phyloP scores from a whole-genome alignment of 78 protist genomes.

The Tieghemostelium lacteum region DNA sequence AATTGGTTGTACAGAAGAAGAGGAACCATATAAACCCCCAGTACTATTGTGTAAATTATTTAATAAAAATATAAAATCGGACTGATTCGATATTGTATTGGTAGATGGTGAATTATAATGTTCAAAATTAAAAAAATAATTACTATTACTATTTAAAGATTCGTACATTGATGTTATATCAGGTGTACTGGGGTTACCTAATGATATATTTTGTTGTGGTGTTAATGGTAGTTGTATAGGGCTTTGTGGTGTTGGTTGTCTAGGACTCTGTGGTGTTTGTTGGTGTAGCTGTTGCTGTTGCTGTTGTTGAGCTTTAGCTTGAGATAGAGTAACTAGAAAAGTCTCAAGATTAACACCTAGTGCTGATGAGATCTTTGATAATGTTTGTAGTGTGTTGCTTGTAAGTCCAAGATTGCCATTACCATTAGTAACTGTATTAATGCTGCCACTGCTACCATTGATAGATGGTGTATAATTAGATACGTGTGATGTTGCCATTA shows the following conservation, averaged over 20 bases:
- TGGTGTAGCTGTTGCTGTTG: slow-evolving; percentile 18
- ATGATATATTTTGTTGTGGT: too few species aligned
- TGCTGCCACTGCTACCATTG: too few species aligned
- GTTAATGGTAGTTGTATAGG: background rate
- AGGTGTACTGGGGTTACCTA: too few species aligned
- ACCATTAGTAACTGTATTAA: background rate
- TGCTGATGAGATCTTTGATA: slow-evolving; percentile 52
- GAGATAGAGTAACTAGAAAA: slow-evolving; percentile 29
- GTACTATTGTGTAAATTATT: background rate
- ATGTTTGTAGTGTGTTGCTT: slow-evolving; percentile 19
- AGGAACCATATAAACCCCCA: background rate
- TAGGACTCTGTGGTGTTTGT: background rate
- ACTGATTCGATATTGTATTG: background rate
- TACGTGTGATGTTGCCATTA: slow-evolving; percentile 21
- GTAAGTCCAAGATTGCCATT: background rate
- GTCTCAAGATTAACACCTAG: slow-evolving; percentile 54
- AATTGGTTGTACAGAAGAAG: background rate
- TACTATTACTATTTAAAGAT: background rate
- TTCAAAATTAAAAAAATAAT: background rate
- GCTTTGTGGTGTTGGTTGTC: background rate
- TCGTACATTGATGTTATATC: background rate
- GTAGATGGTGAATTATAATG: background rate
- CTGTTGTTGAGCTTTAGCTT: slow-evolving; percentile 24
- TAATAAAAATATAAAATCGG: background rate
- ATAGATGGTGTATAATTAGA: slow-evolving; percentile 3